phyloP scores from a whole-genome alignment of 441 rosid species.

The Aquilaria agallochum region DNA sequence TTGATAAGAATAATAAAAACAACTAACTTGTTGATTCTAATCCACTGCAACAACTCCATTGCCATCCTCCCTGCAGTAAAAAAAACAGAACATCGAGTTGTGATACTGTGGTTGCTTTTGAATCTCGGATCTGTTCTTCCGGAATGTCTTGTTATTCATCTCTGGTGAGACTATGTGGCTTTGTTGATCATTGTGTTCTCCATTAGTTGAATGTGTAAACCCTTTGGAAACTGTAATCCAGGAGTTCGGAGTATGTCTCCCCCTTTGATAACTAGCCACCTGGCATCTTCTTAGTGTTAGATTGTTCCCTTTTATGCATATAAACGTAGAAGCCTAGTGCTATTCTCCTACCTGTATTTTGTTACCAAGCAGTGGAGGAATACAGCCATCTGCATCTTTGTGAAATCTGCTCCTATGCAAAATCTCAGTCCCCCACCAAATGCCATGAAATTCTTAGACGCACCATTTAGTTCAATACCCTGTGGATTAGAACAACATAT shows the following conservation, averaged over 20 bases:
- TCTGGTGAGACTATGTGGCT: slow-evolving; percentile 1
- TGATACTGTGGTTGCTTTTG: slow-evolving; percentile 6
- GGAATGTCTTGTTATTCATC: too few relatives aligned
- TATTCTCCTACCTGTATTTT: slow-evolving; percentile 65
- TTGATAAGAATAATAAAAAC: too few relatives aligned
- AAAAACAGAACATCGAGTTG: slow-evolving; percentile 10
- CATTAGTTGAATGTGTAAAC: slow-evolving; percentile 59
- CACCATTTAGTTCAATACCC: slow-evolving; percentile 57
- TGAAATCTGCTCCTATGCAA: slow-evolving; percentile 94
- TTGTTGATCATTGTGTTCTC: slow-evolving; percentile 27
- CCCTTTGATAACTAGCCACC: slow-evolving; percentile 74
- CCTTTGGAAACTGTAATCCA: slow-evolving; percentile 88
- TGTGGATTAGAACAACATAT: slow-evolving; percentile 21
- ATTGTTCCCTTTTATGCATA: slow-evolving; percentile 16
- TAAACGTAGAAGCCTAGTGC: not conserved
- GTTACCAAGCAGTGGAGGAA: slow-evolving; percentile 86
- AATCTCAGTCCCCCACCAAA: slow-evolving; percentile 99
- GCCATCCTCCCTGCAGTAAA: slow-evolving; percentile 19
- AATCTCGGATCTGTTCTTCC: not conserved
- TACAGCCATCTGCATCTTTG: slow-evolving; percentile 92
- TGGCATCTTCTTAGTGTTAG: slow-evolving; percentile 24
- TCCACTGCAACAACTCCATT: not conserved
- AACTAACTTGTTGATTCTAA: too few relatives aligned
- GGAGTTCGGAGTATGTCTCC: slow-evolving; percentile 81
- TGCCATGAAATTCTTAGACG: slow-evolving; percentile 90